Conservation (phyloP, 2,329 filamentous ascomycete genomes). For the Penicillium sp. region DNA sequence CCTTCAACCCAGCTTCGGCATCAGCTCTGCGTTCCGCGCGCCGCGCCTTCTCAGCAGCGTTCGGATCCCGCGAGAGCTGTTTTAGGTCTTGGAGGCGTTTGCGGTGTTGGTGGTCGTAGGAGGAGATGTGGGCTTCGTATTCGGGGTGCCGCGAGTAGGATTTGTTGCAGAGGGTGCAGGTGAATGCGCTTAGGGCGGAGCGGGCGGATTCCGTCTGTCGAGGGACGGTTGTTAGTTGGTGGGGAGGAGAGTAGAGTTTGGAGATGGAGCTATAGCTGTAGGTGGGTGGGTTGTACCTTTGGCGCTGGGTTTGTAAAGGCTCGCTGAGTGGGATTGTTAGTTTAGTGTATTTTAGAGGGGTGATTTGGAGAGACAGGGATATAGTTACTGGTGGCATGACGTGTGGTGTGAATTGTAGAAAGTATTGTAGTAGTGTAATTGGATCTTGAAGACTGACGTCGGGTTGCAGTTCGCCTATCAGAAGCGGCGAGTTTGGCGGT, state of each 20-base stretch:
- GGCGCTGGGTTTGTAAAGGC: constrained; percentile 56
- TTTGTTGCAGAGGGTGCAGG: constrained; percentile 87
- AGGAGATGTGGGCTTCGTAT: constrained; percentile 91
- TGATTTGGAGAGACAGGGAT: neutral
- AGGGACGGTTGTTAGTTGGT: constrained; percentile 7
- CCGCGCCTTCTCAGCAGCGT: constrained; percentile 51
- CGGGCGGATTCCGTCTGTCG: constrained; percentile 67
- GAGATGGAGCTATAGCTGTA: neutral
- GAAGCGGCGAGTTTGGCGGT: constrained; percentile 21
- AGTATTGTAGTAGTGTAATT: neutral
- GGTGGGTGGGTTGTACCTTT: constrained; percentile 43
- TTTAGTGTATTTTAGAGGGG: neutral
- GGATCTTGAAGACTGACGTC: constrained; percentile 1
- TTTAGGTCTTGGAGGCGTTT: constrained; percentile 63
- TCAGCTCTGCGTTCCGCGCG: constrained; percentile 51
- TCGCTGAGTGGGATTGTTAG: constrained; percentile 43
- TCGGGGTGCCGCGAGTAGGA: constrained; percentile 95
- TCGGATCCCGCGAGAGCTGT: constrained; percentile 52
- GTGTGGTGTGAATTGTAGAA: constrained; percentile 3
- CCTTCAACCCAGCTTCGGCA: constrained; percentile 49
- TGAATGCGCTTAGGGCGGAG: constrained; percentile 79
- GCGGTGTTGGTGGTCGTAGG: constrained; percentile 95
- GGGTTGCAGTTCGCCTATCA: constrained; percentile 24
- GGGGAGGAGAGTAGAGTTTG: neutral
- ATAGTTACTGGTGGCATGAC: constrained; percentile 10